Evolutionary conservation across 2,329 filamentous ascomycete species (phyloP).

Genomic region (Hypoxylon sp.): DNA sequence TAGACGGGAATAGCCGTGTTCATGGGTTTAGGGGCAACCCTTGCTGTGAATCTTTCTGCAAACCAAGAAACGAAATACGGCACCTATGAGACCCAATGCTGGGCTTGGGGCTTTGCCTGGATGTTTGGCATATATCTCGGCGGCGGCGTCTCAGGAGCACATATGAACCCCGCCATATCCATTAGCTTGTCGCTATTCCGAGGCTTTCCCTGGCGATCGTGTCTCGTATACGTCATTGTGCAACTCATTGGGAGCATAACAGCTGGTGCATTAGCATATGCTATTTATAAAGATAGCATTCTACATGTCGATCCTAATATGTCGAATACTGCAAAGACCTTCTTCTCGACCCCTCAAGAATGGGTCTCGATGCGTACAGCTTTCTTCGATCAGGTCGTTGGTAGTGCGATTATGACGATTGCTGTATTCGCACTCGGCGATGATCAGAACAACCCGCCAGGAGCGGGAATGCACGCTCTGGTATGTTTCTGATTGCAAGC

Average conservation of each 20-base stretch:
- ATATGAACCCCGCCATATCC: conserved; percentile 57
- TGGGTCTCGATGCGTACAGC: conserved; percentile 51
- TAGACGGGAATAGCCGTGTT: conserved; percentile 51
- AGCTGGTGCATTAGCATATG: conserved; percentile 53
- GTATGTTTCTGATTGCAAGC: conserved; percentile 23
- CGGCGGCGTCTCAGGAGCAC: conserved; percentile 51
- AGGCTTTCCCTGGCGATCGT: conserved; percentile 57
- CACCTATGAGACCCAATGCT: conserved; percentile 50
- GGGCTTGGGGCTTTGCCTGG: conserved; percentile 54
- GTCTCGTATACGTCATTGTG: conserved; percentile 51
- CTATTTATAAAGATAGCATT: conserved; percentile 53
- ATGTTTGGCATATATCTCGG: conserved; percentile 54
- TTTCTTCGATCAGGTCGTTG: conserved; percentile 56
- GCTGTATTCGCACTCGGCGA: conserved; percentile 57
- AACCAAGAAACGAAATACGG: conserved; percentile 46
- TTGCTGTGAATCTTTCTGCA: conserved; percentile 51
- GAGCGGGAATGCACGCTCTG: conserved; percentile 57
- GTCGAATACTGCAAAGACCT: conserved; percentile 51
- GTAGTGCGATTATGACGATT: conserved; percentile 56
- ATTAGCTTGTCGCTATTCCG: conserved; percentile 56
- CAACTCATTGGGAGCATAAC: conserved; percentile 54
- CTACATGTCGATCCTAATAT: conserved; percentile 53
- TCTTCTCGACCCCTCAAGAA: conserved; percentile 55
- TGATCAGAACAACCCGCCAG: conserved; percentile 57
- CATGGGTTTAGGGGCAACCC: conserved; percentile 49